phyloP scores from a whole-genome alignment of 768 basidiomycete species.

The Serpula lacrymans region DNA sequence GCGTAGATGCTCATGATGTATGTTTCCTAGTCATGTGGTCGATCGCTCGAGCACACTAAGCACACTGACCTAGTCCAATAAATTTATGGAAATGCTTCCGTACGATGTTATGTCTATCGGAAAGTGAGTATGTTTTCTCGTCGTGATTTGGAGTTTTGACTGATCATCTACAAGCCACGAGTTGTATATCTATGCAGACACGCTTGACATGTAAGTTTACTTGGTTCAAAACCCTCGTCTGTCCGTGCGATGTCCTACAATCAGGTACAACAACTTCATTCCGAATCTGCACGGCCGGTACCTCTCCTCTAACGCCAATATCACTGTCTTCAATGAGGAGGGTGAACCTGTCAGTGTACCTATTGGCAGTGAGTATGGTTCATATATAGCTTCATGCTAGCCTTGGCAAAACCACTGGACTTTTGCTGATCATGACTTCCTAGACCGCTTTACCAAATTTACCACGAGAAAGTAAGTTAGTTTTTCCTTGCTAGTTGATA shows the following conservation, averaged over 20 bases:
- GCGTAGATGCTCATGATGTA: slow-evolving; percentile 72
- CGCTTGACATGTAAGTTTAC: slow-evolving; percentile 57
- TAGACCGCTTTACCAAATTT: slow-evolving; percentile 68
- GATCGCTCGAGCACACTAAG: not conserved
- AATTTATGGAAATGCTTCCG: slow-evolving; percentile 67
- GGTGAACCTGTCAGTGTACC: slow-evolving; percentile 37
- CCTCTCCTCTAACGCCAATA: slow-evolving; percentile 83
- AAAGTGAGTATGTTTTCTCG: slow-evolving; percentile 48
- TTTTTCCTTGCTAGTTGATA: not conserved
- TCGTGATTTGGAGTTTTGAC: too few species aligned
- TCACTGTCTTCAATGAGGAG: slow-evolving; percentile 54
- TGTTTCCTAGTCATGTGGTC: slow-evolving; percentile 9
- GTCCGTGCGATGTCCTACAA: slow-evolving; percentile 13
- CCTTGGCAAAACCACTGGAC: too few species aligned
- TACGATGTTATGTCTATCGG: slow-evolving; percentile 86
- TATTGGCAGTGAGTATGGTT: slow-evolving; percentile 36
- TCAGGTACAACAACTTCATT: slow-evolving; percentile 62
- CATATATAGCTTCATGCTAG: not conserved
- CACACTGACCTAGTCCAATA: slow-evolving; percentile 51
- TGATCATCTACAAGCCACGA: slow-evolving; percentile 56
- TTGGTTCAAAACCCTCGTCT: not conserved
- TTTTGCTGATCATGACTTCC: not conserved
- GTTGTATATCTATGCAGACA: slow-evolving; percentile 66
- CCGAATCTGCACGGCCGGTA: slow-evolving; percentile 69
- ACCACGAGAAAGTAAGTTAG: slow-evolving; percentile 60